Conservation (phyloP, 2,329 filamentous ascomycete genomes). For the Pezicula neosporulosa region DNA sequence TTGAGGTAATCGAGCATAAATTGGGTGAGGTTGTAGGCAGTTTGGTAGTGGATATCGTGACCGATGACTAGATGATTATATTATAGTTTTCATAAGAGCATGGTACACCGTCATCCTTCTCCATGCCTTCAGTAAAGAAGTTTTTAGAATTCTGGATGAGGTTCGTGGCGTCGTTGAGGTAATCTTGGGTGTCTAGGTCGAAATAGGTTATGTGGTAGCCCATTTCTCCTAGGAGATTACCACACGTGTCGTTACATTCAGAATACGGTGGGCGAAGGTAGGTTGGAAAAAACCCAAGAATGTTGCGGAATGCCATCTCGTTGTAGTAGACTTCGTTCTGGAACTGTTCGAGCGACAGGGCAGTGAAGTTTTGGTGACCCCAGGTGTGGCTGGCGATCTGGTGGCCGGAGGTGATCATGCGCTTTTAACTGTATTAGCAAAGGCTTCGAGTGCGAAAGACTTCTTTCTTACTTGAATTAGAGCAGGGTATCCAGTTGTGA, state of each 20-base stretch:
- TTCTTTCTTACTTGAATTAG: constrained; percentile 33
- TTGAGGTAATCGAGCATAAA: constrained; percentile 28
- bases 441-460: no score
- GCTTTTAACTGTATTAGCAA: constrained; percentile 2
- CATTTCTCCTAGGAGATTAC: constrained; percentile 32
- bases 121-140: constrained; percentile 32
- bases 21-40: constrained; percentile 24
- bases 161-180: constrained; percentile 36
- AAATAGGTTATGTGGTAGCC: constrained; percentile 46
- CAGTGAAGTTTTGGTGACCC: constrained; percentile 43
- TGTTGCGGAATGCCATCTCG: constrained; percentile 50
- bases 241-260: constrained; percentile 26
- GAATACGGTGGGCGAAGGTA: constrained; percentile 44
- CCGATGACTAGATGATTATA: constrained; percentile 37
- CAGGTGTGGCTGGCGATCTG: constrained; percentile 57
- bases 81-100: background rate
- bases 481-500: constrained; percentile 38
- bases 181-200: constrained; percentile 47
- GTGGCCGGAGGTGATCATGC: constrained; percentile 36
- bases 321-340: constrained; percentile 46
- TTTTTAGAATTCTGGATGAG: constrained; percentile 42
- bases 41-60: constrained; percentile 32
- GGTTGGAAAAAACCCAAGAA: constrained; percentile 48
- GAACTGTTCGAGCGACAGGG: constrained; percentile 35
- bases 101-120: constrained; percentile 23